These are phyloP conservation scores for Rubroboletus pulcherrimus DNA, from an alignment of 768 basidiomycete species.

Conservation along the genomic window DNA sequence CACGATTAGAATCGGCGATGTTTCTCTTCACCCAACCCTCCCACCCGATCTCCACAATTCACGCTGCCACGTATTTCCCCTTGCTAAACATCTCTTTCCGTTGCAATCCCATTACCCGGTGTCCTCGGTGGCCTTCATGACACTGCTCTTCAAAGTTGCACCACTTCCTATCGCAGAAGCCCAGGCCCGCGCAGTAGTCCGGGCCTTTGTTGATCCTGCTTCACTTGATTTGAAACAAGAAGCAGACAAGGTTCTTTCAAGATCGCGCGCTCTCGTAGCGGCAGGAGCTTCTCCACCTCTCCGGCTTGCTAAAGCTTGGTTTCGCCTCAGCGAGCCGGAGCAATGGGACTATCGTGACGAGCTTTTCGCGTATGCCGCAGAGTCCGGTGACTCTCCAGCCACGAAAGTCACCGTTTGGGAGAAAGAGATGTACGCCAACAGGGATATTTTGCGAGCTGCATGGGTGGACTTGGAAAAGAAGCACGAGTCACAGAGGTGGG, in stretches of 20 bases:
- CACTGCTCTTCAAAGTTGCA: slow-evolving; percentile 53
- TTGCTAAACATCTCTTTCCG: slow-evolving; percentile 69
- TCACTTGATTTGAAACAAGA: slow-evolving; percentile 49
- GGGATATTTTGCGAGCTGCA: slow-evolving; percentile 42
- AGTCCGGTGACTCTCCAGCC: slow-evolving; percentile 25
- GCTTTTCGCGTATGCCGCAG: slow-evolving; percentile 48
- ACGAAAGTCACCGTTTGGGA: slow-evolving; percentile 53
- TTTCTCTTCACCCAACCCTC: slow-evolving; percentile 46
- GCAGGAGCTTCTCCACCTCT: slow-evolving; percentile 33
- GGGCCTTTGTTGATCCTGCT: slow-evolving; percentile 50
- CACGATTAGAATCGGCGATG: slow-evolving; percentile 35
- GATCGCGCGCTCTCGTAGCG: slow-evolving; percentile 41
- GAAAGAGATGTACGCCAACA: slow-evolving; percentile 49
- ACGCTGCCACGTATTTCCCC: slow-evolving; percentile 62
- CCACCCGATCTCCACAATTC: slow-evolving; percentile 59
- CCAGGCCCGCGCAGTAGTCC: slow-evolving; percentile 63
- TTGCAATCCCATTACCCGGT: slow-evolving; percentile 44
- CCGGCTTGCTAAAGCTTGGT: slow-evolving; percentile 54
- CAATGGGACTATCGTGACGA: slow-evolving; percentile 69
- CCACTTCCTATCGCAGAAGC: slow-evolving; percentile 79
- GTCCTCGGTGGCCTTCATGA: slow-evolving; percentile 59
- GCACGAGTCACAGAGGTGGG: slow-evolving; percentile 58
- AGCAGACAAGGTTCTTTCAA: slow-evolving; percentile 44
- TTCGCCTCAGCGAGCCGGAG: slow-evolving; percentile 44
- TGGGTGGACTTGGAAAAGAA: slow-evolving; percentile 57